These are phyloP conservation scores for Eimeria necatrix DNA, from an alignment of 169 alveolate species.

Conservation along the genomic window DNA sequence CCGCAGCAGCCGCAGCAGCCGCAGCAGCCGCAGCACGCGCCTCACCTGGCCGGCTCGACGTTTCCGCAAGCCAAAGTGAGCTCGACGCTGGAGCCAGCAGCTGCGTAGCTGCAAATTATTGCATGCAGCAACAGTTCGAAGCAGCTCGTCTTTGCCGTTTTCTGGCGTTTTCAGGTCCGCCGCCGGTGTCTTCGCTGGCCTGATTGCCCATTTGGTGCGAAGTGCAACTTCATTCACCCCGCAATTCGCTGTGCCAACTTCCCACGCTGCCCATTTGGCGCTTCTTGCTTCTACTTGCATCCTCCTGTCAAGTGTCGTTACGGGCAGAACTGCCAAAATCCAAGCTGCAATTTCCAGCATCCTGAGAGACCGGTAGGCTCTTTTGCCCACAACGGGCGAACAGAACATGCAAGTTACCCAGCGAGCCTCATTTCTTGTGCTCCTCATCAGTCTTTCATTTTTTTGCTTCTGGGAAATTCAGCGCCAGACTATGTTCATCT, in stretches of 20 bases:
- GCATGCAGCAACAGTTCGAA: neutral
- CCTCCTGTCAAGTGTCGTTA: conserved; percentile 87
- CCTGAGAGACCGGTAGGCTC: conserved; percentile 31
- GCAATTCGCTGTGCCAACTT: conserved; percentile 85
- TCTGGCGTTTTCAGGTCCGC: conserved; percentile 79
- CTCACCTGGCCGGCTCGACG: conserved; percentile 44
- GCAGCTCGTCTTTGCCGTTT: neutral
- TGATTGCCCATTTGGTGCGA: conserved; percentile 88
- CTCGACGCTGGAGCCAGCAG: neutral
- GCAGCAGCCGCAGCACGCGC: neutral
- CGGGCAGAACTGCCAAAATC: conserved; percentile 82
- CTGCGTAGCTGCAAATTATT: neutral
- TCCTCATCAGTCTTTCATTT: neutral
- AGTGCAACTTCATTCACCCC: conserved; percentile 91
- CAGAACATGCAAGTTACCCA: neutral
- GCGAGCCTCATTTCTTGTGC: neutral
- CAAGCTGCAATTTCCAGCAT: conserved; percentile 74
- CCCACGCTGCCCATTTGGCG: conserved; percentile 88
- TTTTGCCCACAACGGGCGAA: neutral
- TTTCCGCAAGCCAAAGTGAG: conserved; percentile 49
- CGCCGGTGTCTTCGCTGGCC: conserved; percentile 88
- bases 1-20: conserved; percentile 66
- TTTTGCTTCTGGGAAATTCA: neutral
- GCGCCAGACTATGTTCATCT: too few species aligned
- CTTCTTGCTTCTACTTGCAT: conserved; percentile 86